These are phyloP conservation scores for Paramecium octaurelia DNA, from an alignment of 73 alveolate species.

Conservation along the genomic window DNA sequence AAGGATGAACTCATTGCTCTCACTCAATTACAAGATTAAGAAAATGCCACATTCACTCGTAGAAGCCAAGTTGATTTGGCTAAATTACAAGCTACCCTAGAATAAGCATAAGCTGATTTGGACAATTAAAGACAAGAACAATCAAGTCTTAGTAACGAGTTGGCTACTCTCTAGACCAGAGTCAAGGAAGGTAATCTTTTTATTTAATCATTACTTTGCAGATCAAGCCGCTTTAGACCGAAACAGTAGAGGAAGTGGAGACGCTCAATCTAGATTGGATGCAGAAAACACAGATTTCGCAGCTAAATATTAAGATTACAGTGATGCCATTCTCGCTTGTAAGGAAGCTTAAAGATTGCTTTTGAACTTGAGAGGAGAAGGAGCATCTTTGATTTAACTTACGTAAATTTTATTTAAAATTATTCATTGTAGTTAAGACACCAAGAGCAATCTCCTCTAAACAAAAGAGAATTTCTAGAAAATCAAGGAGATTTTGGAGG, in stretches of 20 bases:
- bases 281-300: neutral
- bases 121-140: conserved; percentile 33
- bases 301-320: conserved; percentile 25
- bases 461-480: conserved; percentile 45
- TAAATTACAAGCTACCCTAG: conserved; percentile 28
- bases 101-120: conserved; percentile 40
- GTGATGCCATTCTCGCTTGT: conserved; percentile 49
- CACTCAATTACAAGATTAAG: neutral
- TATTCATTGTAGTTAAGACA: neutral
- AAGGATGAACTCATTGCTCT: conserved; percentile 49
- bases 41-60: conserved; percentile 5
- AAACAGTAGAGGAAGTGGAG: conserved; percentile 23
- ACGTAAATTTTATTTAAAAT: neutral
- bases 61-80: conserved; percentile 40
- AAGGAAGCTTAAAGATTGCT: conserved; percentile 47
- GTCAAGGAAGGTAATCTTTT: neutral
- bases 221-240: conserved; percentile 43
- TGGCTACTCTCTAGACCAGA: neutral
- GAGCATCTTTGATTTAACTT: conserved; percentile 18
- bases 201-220: neutral
- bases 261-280: conserved; percentile 20
- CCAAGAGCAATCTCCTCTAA: conserved; percentile 11
- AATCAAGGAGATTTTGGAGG: conserved; percentile 29
- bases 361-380: conserved; percentile 24
- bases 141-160: neutral